Evolutionary conservation across 1,284 basidiomycete genomes (phyloP).

Genomic region (Waitea zeae): DNA sequence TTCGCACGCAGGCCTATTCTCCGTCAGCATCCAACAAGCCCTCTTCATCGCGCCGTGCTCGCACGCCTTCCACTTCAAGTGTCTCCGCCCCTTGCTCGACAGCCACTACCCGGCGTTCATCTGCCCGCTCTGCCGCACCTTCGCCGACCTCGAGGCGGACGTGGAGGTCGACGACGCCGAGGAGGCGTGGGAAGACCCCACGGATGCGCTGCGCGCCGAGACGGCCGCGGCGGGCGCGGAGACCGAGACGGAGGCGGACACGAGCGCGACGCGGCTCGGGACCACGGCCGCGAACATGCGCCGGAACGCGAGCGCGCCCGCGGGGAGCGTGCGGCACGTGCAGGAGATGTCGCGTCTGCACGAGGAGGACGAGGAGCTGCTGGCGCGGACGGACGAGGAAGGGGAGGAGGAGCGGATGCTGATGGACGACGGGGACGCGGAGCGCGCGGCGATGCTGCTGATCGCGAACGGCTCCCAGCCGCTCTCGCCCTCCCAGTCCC

Average conservation of each 20-base stretch:
- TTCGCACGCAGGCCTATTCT: conserved; percentile 53
- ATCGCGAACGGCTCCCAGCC: too few species aligned
- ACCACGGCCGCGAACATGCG: conserved; percentile 7
- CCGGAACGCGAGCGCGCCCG: conserved; percentile 12
- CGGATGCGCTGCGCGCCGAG: conserved; percentile 9
- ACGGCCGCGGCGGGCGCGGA: conserved; percentile 18
- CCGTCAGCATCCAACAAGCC: conserved; percentile 88
- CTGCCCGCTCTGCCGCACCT: conserved; percentile 87
- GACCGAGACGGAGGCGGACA: conserved; percentile 38
- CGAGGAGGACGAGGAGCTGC: conserved; percentile 8
- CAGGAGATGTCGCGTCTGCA: conserved; percentile 13
- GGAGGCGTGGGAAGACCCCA: conserved; percentile 10
- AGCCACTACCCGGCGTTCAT: conserved; percentile 86
- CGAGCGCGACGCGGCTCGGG: conserved; percentile 2
- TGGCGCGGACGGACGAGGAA: neutral
- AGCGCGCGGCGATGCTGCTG: too few species aligned
- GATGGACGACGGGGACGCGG: conserved; percentile 9
- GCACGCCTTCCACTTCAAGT: conserved; percentile 97
- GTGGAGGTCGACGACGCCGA: conserved; percentile 54
- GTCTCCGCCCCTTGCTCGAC: conserved; percentile 82
- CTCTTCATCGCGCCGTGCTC: conserved; percentile 96
- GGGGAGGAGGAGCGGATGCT: conserved; percentile 8
- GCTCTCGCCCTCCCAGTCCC: too few species aligned
- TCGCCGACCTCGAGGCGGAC: conserved; percentile 91
- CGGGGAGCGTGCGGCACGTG: conserved; percentile 12